Evolutionary conservation across 371 early-diverging fungal species (phyloP), one percentile per base, ranked within the genome.

Genomic region (Umbelopsis sp.): DNA sequence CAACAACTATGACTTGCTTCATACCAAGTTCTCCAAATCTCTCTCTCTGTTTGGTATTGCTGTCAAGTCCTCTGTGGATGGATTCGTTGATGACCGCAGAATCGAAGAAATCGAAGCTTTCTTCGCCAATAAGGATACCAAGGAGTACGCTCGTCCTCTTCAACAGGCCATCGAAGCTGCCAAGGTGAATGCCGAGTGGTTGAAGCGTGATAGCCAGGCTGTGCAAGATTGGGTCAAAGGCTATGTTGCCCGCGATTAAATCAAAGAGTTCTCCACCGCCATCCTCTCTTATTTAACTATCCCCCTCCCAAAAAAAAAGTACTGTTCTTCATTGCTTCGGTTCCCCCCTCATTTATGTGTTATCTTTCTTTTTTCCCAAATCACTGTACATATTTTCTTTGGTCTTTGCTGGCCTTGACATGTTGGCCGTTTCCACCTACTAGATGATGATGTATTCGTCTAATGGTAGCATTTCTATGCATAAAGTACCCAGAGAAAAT

Each of bases 151-250:
- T 44, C 82, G 95, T 44, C 84, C 89, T 24, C 66, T 96, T 22
- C 86, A 93, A 46, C 98, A 98, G 76, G 88, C 92, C 38, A 72
- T 97, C 20, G 99, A 98, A 81, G 86, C 83, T n/a, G 87, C 95
- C 66, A 80, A 89, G 11, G 82, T 88, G 66, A 91, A 88, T 70
- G 88, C 95, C 10, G 80, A 86, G 53, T 97, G 97, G 95, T 76
- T 95, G 52, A 75, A 85, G 63, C 84, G 95, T 63, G 96, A 96
- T 72, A 72, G 86, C 20, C 81, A 81, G 18, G 82, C 82, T 44
- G 93, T 98, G 14, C 80, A 84, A 20, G 77, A 80, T 3, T 98
- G 97, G 96, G 71, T 77, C 6, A 68, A 65, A 4, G 74, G 71
- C 24, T 74, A 80, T 20, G 72, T 65, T 38, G 72, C 69, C 46